Conservation (phyloP, 345 rosid genomes). For the Conringia planisiliqua region DNA sequence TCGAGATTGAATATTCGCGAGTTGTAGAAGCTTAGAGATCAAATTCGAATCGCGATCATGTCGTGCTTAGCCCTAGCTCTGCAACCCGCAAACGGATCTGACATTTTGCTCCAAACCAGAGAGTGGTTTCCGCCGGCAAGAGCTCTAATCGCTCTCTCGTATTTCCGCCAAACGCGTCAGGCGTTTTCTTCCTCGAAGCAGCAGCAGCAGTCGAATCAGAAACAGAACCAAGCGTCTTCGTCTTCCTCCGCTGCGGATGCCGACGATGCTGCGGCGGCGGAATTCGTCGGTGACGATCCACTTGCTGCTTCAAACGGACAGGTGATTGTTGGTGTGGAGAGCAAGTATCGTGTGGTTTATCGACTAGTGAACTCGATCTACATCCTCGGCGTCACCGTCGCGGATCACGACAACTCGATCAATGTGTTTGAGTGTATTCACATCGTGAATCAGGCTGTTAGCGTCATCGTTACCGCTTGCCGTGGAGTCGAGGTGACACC, state of each 20-base stretch:
- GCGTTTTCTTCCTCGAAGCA: slow-evolving; percentile 62
- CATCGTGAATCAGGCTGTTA: slow-evolving; percentile 93
- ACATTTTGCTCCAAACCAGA: slow-evolving; percentile 85
- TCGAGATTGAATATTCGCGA: not conserved
- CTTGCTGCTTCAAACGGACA: slow-evolving; percentile 96
- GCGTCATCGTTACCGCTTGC: slow-evolving; percentile 92
- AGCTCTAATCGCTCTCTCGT: slow-evolving; percentile 86
- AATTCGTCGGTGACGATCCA: slow-evolving; percentile 89
- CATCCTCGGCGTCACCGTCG: slow-evolving; percentile 79
- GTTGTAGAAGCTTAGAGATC: not conserved
- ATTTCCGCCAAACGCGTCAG: slow-evolving; percentile 88
- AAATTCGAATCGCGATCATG: slow-evolving; percentile 37
- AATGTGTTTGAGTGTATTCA: slow-evolving; percentile 96
- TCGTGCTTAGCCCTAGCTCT: slow-evolving; percentile 88
- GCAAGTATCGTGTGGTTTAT: slow-evolving; percentile 90
- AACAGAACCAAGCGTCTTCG: slow-evolving; percentile 31
- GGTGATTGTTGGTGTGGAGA: slow-evolving; percentile 94
- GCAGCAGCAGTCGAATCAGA: not conserved
- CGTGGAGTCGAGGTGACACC: slow-evolving; percentile 99
- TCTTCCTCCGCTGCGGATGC: slow-evolving; percentile 33
- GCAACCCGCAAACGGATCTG: slow-evolving; percentile 84
- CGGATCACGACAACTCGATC: slow-evolving; percentile 82
- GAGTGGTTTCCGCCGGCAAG: slow-evolving; percentile 96
- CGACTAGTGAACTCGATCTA: slow-evolving; percentile 93
- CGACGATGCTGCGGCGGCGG: slow-evolving; percentile 42